phyloP scores from a whole-genome alignment of 2,329 filamentous ascomycete genomes.

The Elsinoe australis region DNA sequence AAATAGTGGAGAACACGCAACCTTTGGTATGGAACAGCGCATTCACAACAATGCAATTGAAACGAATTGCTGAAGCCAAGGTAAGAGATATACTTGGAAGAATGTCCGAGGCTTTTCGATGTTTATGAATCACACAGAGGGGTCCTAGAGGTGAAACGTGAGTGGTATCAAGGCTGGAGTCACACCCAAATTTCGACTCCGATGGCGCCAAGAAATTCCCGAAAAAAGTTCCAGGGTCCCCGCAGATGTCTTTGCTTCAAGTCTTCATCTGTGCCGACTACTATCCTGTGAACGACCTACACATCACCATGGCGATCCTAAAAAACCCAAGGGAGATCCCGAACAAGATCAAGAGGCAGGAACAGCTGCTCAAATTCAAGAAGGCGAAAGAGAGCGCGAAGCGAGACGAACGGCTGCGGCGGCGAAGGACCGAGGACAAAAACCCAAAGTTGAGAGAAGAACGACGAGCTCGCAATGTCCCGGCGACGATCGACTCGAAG shows the following conservation, averaged over 20 bases:
- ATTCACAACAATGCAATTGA: background rate
- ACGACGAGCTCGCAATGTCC: slow-evolving; percentile 69
- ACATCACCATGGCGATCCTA: slow-evolving; percentile 26
- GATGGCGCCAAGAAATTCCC: slow-evolving; percentile 11
- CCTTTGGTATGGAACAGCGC: background rate
- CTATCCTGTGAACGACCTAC: too few species aligned
- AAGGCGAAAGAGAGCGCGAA: slow-evolving; percentile 64
- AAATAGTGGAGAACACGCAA: background rate
- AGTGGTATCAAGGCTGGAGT: slow-evolving; percentile 1
- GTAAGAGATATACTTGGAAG: slow-evolving; percentile 5
- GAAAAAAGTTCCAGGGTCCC: slow-evolving; percentile 24
- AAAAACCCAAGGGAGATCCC: slow-evolving; percentile 29
- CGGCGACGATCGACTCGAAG: slow-evolving; percentile 76
- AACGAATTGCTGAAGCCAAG: background rate
- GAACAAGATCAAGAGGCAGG: slow-evolving; percentile 65
- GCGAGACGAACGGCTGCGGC: slow-evolving; percentile 66
- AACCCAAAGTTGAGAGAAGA: slow-evolving; percentile 68
- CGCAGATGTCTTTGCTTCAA: too few species aligned
- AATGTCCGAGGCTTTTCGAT: too few species aligned
- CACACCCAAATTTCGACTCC: background rate
- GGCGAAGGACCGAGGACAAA: slow-evolving; percentile 78
- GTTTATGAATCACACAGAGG: background rate
- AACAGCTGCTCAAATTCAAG: slow-evolving; percentile 73
- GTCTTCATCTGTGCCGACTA: too few species aligned
- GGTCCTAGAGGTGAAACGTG: slow-evolving; percentile 7